Evolutionary conservation across 345 rosid species (phyloP), one percentile per base, ranked within the genome.

Genomic region (Odontarrhena argentea): DNA sequence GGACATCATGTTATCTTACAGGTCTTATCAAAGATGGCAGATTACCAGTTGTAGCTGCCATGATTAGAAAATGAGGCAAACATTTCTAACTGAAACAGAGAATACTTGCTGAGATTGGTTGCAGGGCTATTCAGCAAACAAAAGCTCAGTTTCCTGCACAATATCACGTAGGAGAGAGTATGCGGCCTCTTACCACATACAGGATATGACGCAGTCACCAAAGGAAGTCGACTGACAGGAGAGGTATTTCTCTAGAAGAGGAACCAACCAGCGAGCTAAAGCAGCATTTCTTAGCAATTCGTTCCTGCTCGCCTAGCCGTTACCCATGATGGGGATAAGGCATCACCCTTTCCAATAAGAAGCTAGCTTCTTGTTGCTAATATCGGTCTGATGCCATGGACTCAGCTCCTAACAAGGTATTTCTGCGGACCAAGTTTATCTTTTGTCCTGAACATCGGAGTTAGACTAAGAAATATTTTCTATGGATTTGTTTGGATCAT

Each of bases 1-100:
- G 69, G 65, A 92, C 87, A 32, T 84, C 87, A 45, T 67, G 77
- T 37, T 66, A 72, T 73, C 43, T 87, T 37, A 77, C 70, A 69
- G 60, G 70, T 54, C 85, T 89, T 44, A 75, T 86, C 32, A 71
- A 60, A 48, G 77, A 75, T 1, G 80, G 91, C 18, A 74, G 69
- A 18, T 59, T 83, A 41, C 86, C 87, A 7, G 10, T 77, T 30
- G 24, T 70, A 47, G 74, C 74, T 50, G 44, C 4, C 53, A 71
- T 51, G 64, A 69, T 35, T 59, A 67, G 53, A 59, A 65, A 22
- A 22, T 74, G 60, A 46, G 36, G 53, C 36, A 54, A 46, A 55
- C 8, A 25, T 58, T 61, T 60, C 8, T 60, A 53, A 55, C 2
- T 60, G 57, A 45, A 25, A 53, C 52, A 35, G 51, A 37, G 50